Base-by-base conservation (phyloP, 1,284 basidiomycete genomes). In the Pholiota adiposa region DNA sequence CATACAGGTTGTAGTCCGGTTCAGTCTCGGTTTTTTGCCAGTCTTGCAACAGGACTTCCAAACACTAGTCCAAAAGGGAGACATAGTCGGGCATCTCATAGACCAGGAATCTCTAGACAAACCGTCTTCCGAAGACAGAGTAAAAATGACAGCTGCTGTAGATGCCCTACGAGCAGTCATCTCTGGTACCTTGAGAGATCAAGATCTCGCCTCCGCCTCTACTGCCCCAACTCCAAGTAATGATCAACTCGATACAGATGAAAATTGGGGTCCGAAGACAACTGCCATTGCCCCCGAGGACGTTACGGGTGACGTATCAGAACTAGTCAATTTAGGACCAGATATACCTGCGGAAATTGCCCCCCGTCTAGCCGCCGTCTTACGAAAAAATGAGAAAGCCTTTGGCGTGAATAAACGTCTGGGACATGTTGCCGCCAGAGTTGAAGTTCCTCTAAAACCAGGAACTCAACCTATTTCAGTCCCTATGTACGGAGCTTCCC, bases 401-500 rank as follows among this genome's bases (percentile, higher is more conserved):
- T 56, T 56, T 9, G 46, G 55, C 8, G 23, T 56, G 2, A 33
- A 56, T 14, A 50, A 50, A 18, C 4, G 49, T 8, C 27, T 52
- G 18, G 57, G 60, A 21, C 21, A 66, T 18, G 48, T 48, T 7
- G 51, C 46, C 2, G 67, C 61, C 8, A 31, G 41, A 19, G 65
- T 66, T 41, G 54, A 56, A 60, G 67, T 60, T 63, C 68, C 56
- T 62, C 58, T 51, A 61, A 65, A 57, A 65, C 63, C 59, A 57
- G 63, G 43, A 36, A 57, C 54, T 53, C 66, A 51, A 8, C 65
- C 65, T 0, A 60, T 66, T 4, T 64, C 63, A 2, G 14, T 64
- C 0, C 60, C 63, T 0, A 51, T 56, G 46, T 64, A 58, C 21
- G 64, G 52, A 52, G 60, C 53, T 58, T 73, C 70, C 0, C 70